These are phyloP conservation scores for Edaphochlamys debaryana DNA, from an alignment of 139 green algal genomes.

Conservation along the genomic window DNA sequence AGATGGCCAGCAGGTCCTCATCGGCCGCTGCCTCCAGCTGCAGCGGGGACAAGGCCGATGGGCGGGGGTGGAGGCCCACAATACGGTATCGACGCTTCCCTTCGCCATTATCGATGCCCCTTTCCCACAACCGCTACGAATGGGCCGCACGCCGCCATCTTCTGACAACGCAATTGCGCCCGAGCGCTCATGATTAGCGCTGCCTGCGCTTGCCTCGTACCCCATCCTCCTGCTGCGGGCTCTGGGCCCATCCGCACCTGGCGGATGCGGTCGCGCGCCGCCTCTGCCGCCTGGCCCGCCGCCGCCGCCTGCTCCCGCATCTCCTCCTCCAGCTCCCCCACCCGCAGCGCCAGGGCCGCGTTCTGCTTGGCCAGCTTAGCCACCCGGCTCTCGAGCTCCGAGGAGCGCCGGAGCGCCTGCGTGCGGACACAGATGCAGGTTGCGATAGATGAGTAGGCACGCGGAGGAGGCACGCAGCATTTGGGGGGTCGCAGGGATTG, in stretches of 20 bases:
- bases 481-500: too few species aligned
- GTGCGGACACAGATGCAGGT: background rate
- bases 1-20: background rate
- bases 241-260: background rate
- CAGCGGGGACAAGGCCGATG: too few species aligned
- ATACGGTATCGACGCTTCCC: too few species aligned
- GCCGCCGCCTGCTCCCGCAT: background rate
- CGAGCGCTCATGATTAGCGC: too few species aligned
- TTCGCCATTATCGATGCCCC: too few species aligned
- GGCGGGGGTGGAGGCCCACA: too few species aligned
- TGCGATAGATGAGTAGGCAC: too few species aligned
- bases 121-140: too few species aligned
- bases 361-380: slow-evolving; percentile 23
- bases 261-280: slow-evolving; percentile 12
- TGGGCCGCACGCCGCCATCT: too few species aligned
- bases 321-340: slow-evolving; percentile 38
- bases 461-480: too few species aligned
- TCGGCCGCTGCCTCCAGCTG: slow-evolving; percentile 26
- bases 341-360: slow-evolving; percentile 28
- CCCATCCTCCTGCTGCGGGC: slow-evolving; percentile 14
- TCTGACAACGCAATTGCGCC: too few species aligned
- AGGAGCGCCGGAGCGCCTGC: slow-evolving; percentile 30
- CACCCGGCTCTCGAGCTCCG: slow-evolving; percentile 36
- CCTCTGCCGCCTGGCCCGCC: slow-evolving; percentile 28
- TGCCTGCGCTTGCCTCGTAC: too few species aligned